These are phyloP conservation scores for Protomyces macrosporus DNA, from an alignment of 1,139 yeast genomes.

Conservation along the genomic window DNA sequence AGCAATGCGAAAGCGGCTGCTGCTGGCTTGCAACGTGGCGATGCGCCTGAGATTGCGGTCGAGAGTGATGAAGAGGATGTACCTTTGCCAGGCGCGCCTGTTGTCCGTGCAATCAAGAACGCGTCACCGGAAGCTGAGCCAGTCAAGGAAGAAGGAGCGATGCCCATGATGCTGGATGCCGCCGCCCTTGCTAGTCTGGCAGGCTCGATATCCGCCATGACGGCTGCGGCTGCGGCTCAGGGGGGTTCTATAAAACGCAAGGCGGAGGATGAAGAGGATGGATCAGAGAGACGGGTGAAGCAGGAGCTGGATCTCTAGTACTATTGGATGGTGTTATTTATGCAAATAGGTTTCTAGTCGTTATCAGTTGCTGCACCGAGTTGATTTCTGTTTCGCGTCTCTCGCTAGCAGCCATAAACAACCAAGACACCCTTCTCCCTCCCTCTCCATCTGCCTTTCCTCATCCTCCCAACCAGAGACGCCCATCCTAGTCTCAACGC, in stretches of 20 bases:
- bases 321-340: not conserved
- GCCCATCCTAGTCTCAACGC: no score
- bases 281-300: constrained; percentile 12
- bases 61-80: constrained; percentile 1
- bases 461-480: no score
- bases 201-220: not conserved
- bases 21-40: not conserved
- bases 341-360: no score
- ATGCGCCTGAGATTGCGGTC: not conserved
- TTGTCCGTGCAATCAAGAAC: not conserved
- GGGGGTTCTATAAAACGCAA: not conserved
- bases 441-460: no score
- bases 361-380: no score
- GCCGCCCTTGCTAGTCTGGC: not conserved
- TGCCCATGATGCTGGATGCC: not conserved
- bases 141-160: not conserved
- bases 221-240: not conserved
- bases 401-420: no score
- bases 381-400: no score
- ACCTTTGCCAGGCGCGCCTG: not conserved
- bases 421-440: no score
- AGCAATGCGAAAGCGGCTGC: constrained; percentile 1
- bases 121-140: not conserved
- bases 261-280: constrained; percentile 14
- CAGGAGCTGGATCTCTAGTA: not conserved